Conservation (phyloP, 345 rosid genomes). For the Boechera retrofracta region DNA sequence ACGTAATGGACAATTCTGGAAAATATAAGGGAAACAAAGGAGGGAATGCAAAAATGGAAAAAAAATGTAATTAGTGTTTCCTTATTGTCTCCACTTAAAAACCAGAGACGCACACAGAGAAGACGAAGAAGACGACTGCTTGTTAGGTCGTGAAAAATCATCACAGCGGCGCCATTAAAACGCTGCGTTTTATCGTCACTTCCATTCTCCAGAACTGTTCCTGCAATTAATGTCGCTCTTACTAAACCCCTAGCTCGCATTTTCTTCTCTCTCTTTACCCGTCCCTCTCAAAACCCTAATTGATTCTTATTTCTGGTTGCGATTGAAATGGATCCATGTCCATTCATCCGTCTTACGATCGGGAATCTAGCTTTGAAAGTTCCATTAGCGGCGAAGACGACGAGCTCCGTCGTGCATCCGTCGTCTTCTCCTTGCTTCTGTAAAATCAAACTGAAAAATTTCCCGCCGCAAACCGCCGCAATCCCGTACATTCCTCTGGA, state of each 20-base stretch:
- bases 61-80: slow-evolving; percentile 14
- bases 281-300: slow-evolving; percentile 4
- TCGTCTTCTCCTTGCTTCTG: slow-evolving; percentile 86
- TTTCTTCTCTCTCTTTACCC: not conserved
- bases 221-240: slow-evolving; percentile 37
- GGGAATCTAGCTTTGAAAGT: slow-evolving; percentile 72
- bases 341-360: slow-evolving; percentile 80
- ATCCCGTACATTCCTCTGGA: slow-evolving; percentile 71
- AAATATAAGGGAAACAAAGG: slow-evolving; percentile 20
- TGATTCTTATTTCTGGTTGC: not conserved
- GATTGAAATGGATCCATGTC: slow-evolving; percentile 88
- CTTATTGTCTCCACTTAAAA: slow-evolving; percentile 36
- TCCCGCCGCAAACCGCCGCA: slow-evolving; percentile 64
- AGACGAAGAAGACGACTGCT: slow-evolving; percentile 29
- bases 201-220: slow-evolving; percentile 27
- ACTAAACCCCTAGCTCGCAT: slow-evolving; percentile 25
- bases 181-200: slow-evolving; percentile 36
- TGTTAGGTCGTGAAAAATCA: slow-evolving; percentile 15
- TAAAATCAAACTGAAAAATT: slow-evolving; percentile 70
- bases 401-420: slow-evolving; percentile 80
- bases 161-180: slow-evolving; percentile 37
- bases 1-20: not conserved
- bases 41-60: slow-evolving; percentile 35
- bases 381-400: slow-evolving; percentile 69
- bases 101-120: slow-evolving; percentile 16